Evolutionary conservation across 257 asterid species (phyloP).

Genomic region (Eustoma russellianum): DNA sequence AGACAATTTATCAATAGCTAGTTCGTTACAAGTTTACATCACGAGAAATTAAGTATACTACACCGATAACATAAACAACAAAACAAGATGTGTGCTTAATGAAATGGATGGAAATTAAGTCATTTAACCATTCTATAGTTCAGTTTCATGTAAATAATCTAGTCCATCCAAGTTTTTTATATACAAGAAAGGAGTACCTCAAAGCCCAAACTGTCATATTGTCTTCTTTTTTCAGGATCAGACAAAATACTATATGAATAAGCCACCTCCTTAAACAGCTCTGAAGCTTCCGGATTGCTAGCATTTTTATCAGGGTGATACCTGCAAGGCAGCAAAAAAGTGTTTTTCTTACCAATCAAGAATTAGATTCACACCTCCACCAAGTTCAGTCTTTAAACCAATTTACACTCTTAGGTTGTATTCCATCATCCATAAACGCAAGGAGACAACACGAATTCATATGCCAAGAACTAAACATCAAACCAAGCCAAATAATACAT

Average conservation of each 20-base stretch:
- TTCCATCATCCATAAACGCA: neutral
- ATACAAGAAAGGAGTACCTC: slow-evolving; percentile 43
- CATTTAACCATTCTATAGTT: too few species aligned
- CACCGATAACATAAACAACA: too few species aligned
- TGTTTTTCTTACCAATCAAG: neutral
- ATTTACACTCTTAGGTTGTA: neutral
- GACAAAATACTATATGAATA: slow-evolving; percentile 93
- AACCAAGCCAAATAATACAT: neutral
- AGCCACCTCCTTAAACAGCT: slow-evolving; percentile 96
- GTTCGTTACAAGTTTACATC: too few species aligned
- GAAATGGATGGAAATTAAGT: too few species aligned
- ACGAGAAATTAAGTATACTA: too few species aligned
- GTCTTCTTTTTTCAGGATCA: slow-evolving; percentile 95
- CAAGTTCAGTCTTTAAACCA: neutral
- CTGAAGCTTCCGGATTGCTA: slow-evolving; percentile 97
- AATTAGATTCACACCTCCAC: neutral
- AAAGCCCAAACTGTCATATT: slow-evolving; percentile 82
- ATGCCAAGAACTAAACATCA: neutral
- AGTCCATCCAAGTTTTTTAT: too few species aligned
- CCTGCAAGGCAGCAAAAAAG: slow-evolving; percentile 32
- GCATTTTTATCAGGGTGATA: slow-evolving; percentile 99
- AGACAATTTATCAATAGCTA: too few species aligned
- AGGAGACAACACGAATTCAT: neutral
- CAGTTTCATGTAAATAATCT: too few species aligned
- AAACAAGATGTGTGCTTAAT: too few species aligned